phyloP scores from a whole-genome alignment of 805 yeast genomes.

The Ogataea corticis region DNA sequence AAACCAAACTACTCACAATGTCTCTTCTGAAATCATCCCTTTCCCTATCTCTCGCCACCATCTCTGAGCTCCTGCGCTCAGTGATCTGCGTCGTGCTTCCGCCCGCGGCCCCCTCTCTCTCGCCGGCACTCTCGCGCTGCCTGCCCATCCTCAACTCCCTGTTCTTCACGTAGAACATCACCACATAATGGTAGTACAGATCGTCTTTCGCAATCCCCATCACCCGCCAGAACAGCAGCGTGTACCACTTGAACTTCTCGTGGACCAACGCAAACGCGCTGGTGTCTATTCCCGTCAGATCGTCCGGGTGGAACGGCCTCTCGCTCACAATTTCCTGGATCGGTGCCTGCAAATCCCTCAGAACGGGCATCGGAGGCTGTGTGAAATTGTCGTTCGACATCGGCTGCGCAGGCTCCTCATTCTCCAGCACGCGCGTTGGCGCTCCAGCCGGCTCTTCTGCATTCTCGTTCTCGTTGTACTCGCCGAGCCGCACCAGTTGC shows the following conservation, averaged over 20 bases:
- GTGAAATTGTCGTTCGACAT: constrained; percentile 16
- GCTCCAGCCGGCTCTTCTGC: not conserved
- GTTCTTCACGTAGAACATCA: constrained; percentile 33
- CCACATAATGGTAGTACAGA: constrained; percentile 53
- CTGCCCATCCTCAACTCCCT: constrained; percentile 23
- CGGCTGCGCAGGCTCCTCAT: not conserved
- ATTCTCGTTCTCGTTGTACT: constrained; percentile 7
- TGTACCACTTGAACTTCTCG: constrained; percentile 25
- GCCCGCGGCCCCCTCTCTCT: not conserved
- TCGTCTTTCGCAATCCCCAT: constrained; percentile 56
- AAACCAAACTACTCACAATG: constrained; percentile 14
- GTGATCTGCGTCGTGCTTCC: not conserved
- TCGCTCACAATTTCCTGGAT: constrained; percentile 25
- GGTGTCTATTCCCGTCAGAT: constrained; percentile 45
- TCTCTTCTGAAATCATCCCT: constrained; percentile 9
- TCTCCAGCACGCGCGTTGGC: no score
- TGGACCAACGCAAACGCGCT: constrained; percentile 43
- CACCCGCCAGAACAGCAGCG: constrained; percentile 48
- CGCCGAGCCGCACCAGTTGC: constrained; percentile 16
- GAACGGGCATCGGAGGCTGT: constrained; percentile 31
- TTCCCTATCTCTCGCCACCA: not conserved
- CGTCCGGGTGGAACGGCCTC: constrained; percentile 43
- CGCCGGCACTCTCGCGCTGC: constrained; percentile 7
- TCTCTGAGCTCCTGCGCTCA: not conserved
- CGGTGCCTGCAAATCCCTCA: constrained; percentile 22